A percentile compares a stretch with the other conserved stretches of the same genome.
Evolutionary conservation across 495 filamentous ascomycete genomes (phyloP).

Genomic region (Daldinia childiae): DNA sequence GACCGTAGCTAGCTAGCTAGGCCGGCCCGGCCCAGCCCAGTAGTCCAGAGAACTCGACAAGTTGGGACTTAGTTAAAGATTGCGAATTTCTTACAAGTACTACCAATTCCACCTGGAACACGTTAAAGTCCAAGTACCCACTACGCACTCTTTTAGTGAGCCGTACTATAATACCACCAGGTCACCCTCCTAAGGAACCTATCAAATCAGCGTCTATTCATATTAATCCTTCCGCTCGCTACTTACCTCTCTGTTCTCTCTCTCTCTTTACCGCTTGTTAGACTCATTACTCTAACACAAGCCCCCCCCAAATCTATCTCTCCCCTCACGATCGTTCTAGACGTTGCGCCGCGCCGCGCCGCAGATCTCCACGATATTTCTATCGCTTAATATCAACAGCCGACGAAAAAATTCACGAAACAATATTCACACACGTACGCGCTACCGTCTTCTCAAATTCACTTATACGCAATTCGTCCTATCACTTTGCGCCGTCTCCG

Average conservation of each 20-base stretch:
- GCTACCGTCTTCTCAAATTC: slow-evolving; percentile 19
- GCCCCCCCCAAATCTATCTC: slow-evolving; percentile 37
- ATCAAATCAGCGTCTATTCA: slow-evolving; percentile 44
- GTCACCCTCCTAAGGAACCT: slow-evolving; percentile 25
- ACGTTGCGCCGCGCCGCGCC: slow-evolving; percentile 39
- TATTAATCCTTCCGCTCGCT: slow-evolving; percentile 42
- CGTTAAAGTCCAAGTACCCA: slow-evolving; percentile 44
- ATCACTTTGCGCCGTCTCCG: slow-evolving; percentile 21
- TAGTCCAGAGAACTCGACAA: slow-evolving; percentile 10
- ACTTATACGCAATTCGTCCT: slow-evolving; percentile 29
- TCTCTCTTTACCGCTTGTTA: slow-evolving; percentile 38
- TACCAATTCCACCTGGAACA: slow-evolving; percentile 44
- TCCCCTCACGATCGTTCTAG: slow-evolving; percentile 43
- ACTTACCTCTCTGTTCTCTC: slow-evolving; percentile 17
- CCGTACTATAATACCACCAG: slow-evolving; percentile 44
- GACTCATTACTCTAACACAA: slow-evolving; percentile 39
- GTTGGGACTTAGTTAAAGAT: slow-evolving; percentile 20
- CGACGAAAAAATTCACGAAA: slow-evolving; percentile 37
- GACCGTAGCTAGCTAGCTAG: slow-evolving; percentile 17
- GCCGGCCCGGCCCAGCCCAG: slow-evolving; percentile 29
- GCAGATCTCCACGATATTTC: slow-evolving; percentile 36
- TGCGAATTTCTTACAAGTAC: slow-evolving; percentile 36
- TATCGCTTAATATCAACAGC: slow-evolving; percentile 34
- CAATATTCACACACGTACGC: slow-evolving; percentile 21
- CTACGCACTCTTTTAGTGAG: slow-evolving; percentile 45